Percentiles rank a stretch among this genome's conserved stretches.
Evolutionary conservation across 129 eudicot species (phyloP).

Genomic region (Lactuca sativa): DNA sequence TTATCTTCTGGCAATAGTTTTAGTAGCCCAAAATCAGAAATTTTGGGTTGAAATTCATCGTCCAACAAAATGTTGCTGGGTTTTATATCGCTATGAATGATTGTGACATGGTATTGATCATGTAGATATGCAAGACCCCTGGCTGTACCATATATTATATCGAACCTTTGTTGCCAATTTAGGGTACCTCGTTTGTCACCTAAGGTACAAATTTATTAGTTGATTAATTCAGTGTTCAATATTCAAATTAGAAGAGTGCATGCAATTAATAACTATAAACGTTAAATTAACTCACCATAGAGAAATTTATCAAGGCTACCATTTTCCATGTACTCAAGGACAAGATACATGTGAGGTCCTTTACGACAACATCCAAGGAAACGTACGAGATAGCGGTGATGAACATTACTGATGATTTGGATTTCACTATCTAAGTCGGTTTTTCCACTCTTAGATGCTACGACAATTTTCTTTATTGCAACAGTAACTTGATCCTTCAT

Average conservation of each 20-base stretch:
- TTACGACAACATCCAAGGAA: slow-evolving; percentile 52
- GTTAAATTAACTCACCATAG: slow-evolving; percentile 37
- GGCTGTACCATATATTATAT: slow-evolving; percentile 55
- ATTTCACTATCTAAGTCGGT: slow-evolving; percentile 54
- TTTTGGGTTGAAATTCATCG: slow-evolving; percentile 51
- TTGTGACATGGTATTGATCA: slow-evolving; percentile 59
- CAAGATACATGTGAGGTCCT: slow-evolving; percentile 55
- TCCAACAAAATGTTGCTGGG: slow-evolving; percentile 58
- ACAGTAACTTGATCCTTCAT: slow-evolving; percentile 47
- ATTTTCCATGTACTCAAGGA: slow-evolving; percentile 58
- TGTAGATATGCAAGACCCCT: slow-evolving; percentile 70
- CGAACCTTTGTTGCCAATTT: slow-evolving; percentile 55
- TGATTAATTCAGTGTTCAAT: too few species aligned
- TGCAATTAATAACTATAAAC: background rate
- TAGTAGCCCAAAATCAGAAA: slow-evolving; percentile 59
- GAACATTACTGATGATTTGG: slow-evolving; percentile 61
- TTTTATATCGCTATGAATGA: slow-evolving; percentile 66
- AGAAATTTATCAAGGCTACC: slow-evolving; percentile 59
- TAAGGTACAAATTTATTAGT: slow-evolving; percentile 4
- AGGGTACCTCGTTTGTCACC: slow-evolving; percentile 45
- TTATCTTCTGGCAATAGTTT: slow-evolving; percentile 56
- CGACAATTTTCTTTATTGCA: slow-evolving; percentile 47
- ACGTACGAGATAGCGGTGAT: slow-evolving; percentile 63
- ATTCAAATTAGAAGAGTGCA: background rate
- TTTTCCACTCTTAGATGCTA: slow-evolving; percentile 43